Base-by-base conservation (phyloP, 345 rosid genomes). In the Lumnitzera littorea region DNA sequence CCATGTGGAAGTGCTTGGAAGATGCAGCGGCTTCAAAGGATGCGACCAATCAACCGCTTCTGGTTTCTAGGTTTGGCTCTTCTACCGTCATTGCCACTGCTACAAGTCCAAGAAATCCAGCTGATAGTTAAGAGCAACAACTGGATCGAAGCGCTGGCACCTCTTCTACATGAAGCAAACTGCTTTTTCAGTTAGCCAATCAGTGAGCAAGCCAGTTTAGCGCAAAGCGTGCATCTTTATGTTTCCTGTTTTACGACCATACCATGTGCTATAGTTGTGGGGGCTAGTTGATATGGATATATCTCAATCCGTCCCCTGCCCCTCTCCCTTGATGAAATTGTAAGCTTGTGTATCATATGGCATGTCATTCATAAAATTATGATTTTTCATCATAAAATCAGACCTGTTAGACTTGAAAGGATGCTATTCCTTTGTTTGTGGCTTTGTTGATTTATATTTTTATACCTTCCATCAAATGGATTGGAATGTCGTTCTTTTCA, bases 1-100 rank as follows among this genome's bases (percentile, higher is more conserved):
- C 71, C 55, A 75, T 64, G 17, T 89, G 94, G 96, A 84, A 82
- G 74, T 73, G 63, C 36, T 70, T 89, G 73, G 94, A 86, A 72
- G 85, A 89, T 13, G 60, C 78, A 63, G 91, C 89, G 3, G 82
- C 85, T 58, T 82, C 89, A 8, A 79, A 70, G 59, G 73, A 72
- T 46, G 74, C 78, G 27, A 81, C 76, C 70, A 79, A 68, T 7
- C 89, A 81, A 76, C 87, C 84, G 36, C 79, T 76, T 27, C 79
- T 82, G 10, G 80, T 82, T 43, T 66, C 85, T 12, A 84, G 69
- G 59, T 83, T 80, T 13, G 66, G 54, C 57, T 77, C 89, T 31
- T 73, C 86, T 13, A 65, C 74, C 57, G 80, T 86, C 64, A 65
- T 82, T 53, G 55, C 79, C 31, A 54, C 68, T 49, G 65, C 63